These are phyloP conservation scores for Skeletonema potamos DNA, from an alignment of 108 stramenopile genomes.

Conservation along the genomic window DNA sequence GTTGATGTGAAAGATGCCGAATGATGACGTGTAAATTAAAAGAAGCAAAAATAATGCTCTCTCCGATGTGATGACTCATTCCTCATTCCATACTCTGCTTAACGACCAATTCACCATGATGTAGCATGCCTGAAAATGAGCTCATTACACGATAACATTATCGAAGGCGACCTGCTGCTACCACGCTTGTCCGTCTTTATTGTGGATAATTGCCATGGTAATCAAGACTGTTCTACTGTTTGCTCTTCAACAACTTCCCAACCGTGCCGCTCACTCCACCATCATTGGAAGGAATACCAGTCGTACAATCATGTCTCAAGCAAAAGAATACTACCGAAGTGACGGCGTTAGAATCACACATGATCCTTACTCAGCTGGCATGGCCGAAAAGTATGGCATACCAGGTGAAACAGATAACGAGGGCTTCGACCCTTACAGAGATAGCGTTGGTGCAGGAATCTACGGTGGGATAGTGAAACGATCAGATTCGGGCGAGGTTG, in stretches of 20 bases:
- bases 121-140: too few species aligned
- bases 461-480: conserved; percentile 79
- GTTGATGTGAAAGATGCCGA: too few species aligned
- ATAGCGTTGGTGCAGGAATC: conserved; percentile 82
- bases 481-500: conserved; percentile 42
- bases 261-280: not conserved
- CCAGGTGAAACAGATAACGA: conserved; percentile 69
- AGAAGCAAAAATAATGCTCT: too few species aligned
- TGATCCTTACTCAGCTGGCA: conserved; percentile 74
- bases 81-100: too few species aligned
- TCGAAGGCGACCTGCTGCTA: too few species aligned
- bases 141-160: too few species aligned
- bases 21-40: too few species aligned
- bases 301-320: conserved; percentile 1
- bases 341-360: conserved; percentile 74
- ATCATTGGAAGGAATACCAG: not conserved
- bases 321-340: conserved; percentile 51
- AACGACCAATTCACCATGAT: too few species aligned
- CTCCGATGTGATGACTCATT: too few species aligned
- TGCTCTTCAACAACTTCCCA: not conserved
- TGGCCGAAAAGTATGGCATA: conserved; percentile 78
- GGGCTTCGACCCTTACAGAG: conserved; percentile 83
- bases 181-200: too few species aligned
- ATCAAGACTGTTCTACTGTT: not conserved
- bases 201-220: not conserved